A percentile compares a stretch with the other conserved stretches of the same genome.
Conservation (phyloP, 2,329 filamentous ascomycete species). For the Cercospora citrullina region DNA sequence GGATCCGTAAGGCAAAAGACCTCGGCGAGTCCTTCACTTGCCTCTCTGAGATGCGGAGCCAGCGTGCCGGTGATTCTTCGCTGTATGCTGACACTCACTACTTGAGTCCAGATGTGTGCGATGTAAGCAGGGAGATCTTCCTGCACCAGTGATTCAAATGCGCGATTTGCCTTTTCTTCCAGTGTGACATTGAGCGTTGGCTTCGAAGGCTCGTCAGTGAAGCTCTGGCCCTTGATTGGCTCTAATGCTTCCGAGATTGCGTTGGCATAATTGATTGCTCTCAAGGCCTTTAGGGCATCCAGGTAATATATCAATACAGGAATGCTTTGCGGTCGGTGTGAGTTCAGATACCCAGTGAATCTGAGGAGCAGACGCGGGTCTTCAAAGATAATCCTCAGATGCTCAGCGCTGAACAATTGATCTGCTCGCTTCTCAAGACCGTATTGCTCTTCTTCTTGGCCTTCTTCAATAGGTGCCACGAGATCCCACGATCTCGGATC, state of each 20-base stretch:
- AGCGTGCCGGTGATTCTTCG: slow-evolving; percentile 67
- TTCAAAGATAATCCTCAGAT: slow-evolving; percentile 65
- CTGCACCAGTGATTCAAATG: slow-evolving; percentile 63
- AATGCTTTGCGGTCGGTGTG: slow-evolving; percentile 61
- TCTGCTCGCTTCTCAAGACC: slow-evolving; percentile 66
- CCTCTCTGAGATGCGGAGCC: slow-evolving; percentile 62
- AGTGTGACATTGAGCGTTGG: slow-evolving; percentile 60
- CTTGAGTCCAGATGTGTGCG: slow-evolving; percentile 66
- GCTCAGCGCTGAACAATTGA: slow-evolving; percentile 64
- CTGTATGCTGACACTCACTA: slow-evolving; percentile 69
- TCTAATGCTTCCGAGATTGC: slow-evolving; percentile 63
- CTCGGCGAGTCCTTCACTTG: slow-evolving; percentile 74
- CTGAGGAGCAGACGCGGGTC: slow-evolving; percentile 62
- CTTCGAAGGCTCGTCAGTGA: slow-evolving; percentile 53
- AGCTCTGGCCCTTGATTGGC: slow-evolving; percentile 57
- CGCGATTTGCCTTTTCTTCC: slow-evolving; percentile 62
- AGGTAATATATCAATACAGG: slow-evolving; percentile 70
- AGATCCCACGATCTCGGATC: slow-evolving; percentile 58
- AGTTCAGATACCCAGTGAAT: slow-evolving; percentile 67
- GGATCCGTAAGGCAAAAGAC: slow-evolving; percentile 77
- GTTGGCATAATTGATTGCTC: slow-evolving; percentile 71
- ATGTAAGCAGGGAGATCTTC: slow-evolving; percentile 73
- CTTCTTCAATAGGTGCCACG: slow-evolving; percentile 43
- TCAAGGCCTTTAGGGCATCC: slow-evolving; percentile 68
- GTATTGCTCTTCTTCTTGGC: slow-evolving; percentile 43